These are phyloP conservation scores for Imleria badia DNA, from an alignment of 768 basidiomycete species.

Conservation along the genomic window DNA sequence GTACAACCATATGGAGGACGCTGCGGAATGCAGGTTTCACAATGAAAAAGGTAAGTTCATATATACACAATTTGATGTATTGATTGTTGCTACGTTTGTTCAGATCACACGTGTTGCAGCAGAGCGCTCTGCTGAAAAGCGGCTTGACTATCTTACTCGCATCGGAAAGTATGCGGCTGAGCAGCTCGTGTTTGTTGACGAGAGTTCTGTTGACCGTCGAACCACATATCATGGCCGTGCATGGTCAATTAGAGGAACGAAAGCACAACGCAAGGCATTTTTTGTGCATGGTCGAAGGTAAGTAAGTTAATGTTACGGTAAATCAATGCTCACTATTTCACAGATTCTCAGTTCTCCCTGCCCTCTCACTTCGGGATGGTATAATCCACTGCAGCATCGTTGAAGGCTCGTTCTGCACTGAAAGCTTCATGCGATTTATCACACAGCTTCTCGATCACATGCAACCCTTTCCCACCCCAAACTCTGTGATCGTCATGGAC, in stretches of 20 bases:
- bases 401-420: too few species aligned
- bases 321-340: background rate
- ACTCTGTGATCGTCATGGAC: conserved; percentile 42
- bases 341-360: conserved; percentile 6
- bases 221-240: background rate
- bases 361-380: background rate
- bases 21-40: too few species aligned
- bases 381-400: conserved; percentile 4
- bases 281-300: background rate
- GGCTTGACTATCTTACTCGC: background rate
- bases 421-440: conserved; percentile 37
- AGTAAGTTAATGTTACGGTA: background rate
- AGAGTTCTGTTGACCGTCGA: too few species aligned
- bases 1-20: too few species aligned
- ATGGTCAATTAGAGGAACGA: background rate
- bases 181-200: too few species aligned
- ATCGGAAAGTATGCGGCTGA: background rate
- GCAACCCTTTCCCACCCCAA: conserved; percentile 34
- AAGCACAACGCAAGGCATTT: conserved; percentile 4
- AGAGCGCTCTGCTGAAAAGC: background rate
- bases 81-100: too few species aligned
- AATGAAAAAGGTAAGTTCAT: too few species aligned
- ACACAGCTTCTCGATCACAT: conserved; percentile 34
- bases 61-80: too few species aligned
- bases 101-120: background rate